Evolutionary conservation across 108 stramenopile genomes (phyloP).

Genomic region (Nannochloropsis salina): DNA sequence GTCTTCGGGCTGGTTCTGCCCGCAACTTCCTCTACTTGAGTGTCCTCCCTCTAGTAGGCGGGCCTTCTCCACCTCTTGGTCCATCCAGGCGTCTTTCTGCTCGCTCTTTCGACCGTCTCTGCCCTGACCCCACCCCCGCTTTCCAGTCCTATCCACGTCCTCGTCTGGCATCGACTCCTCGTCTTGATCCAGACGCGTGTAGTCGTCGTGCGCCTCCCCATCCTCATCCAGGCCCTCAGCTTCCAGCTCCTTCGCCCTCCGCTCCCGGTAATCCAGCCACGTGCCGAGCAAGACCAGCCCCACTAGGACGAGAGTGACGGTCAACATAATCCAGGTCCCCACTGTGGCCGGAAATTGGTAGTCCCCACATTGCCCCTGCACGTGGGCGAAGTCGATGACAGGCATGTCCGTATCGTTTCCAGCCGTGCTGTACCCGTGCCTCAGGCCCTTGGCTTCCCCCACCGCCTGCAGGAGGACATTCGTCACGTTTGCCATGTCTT

Average conservation of each 20-base stretch:
- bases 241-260: neutral
- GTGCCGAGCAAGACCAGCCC: neutral
- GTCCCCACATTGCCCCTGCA: neutral
- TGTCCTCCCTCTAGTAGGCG: neutral
- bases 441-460: neutral
- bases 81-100: neutral
- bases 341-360: neutral
- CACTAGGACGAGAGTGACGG: neutral
- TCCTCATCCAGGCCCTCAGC: neutral
- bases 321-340: neutral
- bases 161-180: neutral
- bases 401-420: neutral
- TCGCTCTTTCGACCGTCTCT: neutral
- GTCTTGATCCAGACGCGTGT: neutral
- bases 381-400: neutral
- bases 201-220: neutral
- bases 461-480: neutral
- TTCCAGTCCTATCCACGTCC: neutral
- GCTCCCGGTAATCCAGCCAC: slow-evolving; percentile 4
- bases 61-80: neutral
- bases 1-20: neutral
- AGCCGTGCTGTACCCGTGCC: neutral
- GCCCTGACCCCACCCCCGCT: neutral
- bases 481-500: neutral
- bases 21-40: neutral